A percentile compares a stretch with the other conserved stretches of the same genome.
phyloP scores from a whole-genome alignment of 129 eudicot genomes.

The Escallonia herrerae region DNA sequence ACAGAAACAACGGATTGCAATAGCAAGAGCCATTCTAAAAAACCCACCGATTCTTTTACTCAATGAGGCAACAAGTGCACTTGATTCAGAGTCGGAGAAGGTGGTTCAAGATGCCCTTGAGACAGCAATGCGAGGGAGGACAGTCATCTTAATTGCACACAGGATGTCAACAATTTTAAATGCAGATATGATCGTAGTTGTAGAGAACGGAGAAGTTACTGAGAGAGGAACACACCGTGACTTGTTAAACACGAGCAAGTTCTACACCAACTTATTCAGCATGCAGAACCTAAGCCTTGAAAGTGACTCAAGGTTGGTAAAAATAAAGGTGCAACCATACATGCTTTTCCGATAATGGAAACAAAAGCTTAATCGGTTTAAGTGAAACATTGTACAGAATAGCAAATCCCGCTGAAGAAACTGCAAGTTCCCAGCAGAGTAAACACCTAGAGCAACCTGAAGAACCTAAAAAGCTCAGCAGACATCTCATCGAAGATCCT shows the following conservation, averaged over 20 bases:
- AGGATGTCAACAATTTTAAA: conserved; percentile 80
- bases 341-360: no score
- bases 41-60: conserved; percentile 82
- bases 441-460: conserved; percentile 17
- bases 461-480: conserved; percentile 15
- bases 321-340: not conserved
- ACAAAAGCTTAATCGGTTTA: not conserved
- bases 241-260: conserved; percentile 40
- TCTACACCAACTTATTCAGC: conserved; percentile 53
- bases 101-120: conserved; percentile 83
- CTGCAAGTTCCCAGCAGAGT: conserved; percentile 17
- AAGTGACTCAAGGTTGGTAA: conserved; percentile 38
- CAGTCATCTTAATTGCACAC: conserved; percentile 77
- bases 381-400: conserved; percentile 26
- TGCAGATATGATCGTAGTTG: conserved; percentile 70
- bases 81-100: conserved; percentile 80
- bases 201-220: conserved; percentile 62
- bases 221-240: conserved; percentile 60
- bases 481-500: conserved; percentile 12
- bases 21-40: conserved; percentile 74
- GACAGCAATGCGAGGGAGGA: conserved; percentile 79
- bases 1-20: conserved; percentile 79
- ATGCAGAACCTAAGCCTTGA: conserved; percentile 68
- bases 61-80: conserved; percentile 88
- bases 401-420: conserved; percentile 33